Conservation (phyloP, 2,329 filamentous ascomycete genomes). For the Trichoderma brevicompactum region DNA sequence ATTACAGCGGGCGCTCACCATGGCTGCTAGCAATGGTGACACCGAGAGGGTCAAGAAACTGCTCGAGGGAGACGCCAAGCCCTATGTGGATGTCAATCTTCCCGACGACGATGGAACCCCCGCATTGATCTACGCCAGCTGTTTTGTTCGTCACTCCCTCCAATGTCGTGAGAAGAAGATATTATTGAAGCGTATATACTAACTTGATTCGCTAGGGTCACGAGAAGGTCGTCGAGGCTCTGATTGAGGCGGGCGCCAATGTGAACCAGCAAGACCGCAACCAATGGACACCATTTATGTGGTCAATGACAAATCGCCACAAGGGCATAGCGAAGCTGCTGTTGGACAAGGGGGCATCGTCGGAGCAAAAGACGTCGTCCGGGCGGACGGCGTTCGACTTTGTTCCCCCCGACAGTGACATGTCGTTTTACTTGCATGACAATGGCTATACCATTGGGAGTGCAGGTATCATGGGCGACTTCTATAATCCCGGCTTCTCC, state of each 20-base stretch:
- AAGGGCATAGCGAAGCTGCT: constrained; percentile 93
- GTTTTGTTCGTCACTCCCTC: constrained; percentile 69
- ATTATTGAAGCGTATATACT: not conserved
- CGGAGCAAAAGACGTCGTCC: constrained; percentile 91
- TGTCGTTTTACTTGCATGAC: constrained; percentile 92
- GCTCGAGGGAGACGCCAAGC: constrained; percentile 71
- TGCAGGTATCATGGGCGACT: constrained; percentile 81
- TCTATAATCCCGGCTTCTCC: constrained; percentile 89
- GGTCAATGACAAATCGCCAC: constrained; percentile 98
- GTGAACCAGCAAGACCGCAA: constrained; percentile 95
- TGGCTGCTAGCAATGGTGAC: constrained; percentile 97
- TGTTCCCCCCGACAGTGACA: constrained; percentile 91
- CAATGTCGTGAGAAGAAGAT: not conserved
- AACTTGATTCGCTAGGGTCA: constrained; percentile 66
- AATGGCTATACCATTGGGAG: constrained; percentile 90
- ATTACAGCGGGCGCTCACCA: constrained; percentile 86
- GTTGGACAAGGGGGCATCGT: constrained; percentile 91
- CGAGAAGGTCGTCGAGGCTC: constrained; percentile 79
- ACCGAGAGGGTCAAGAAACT: constrained; percentile 78
- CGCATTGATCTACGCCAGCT: constrained; percentile 96
- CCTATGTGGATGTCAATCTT: constrained; percentile 82
- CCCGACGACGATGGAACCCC: constrained; percentile 93
- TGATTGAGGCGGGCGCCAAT: constrained; percentile 83
- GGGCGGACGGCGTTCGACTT: constrained; percentile 96
- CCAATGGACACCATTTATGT: constrained; percentile 98